Conservation (phyloP, 345 rosid species). For the Carallia brachiata region DNA sequence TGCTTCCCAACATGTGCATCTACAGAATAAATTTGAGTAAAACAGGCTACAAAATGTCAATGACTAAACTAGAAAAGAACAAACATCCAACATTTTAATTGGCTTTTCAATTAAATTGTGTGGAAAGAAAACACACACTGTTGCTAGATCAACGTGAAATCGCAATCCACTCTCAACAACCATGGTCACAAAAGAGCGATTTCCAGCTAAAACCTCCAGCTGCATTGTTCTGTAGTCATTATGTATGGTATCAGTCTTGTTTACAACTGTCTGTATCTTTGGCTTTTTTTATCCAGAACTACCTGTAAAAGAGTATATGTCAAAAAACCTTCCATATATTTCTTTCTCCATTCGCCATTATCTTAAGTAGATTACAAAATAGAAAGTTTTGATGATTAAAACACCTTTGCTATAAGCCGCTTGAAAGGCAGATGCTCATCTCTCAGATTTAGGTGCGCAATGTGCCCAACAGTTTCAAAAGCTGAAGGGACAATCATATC, state of each 20-base stretch:
- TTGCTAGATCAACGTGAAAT: conserved; percentile 81
- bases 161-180: conserved; percentile 87
- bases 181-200: conserved; percentile 75
- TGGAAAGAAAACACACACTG: conserved; percentile 52
- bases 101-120: conserved; percentile 4
- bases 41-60: not conserved
- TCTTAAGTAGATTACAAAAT: conserved; percentile 8
- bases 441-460: conserved; percentile 78
- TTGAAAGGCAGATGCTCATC: conserved; percentile 74
- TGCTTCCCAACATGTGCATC: not conserved
- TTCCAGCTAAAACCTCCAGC: conserved; percentile 94
- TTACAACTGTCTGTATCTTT: conserved; percentile 87
- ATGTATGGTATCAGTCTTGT: conserved; percentile 57
- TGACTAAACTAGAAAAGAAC: not conserved
- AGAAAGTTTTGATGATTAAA: conserved; percentile 1
- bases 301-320: conserved; percentile 46
- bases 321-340: conserved; percentile 6
- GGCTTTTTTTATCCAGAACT: conserved; percentile 86
- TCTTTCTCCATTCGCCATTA: conserved; percentile 1
- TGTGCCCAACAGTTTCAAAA: conserved; percentile 85
- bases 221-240: conserved; percentile 46
- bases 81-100: conserved; percentile 3
- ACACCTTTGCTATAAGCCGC: conserved; percentile 74
- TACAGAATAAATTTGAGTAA: not conserved
- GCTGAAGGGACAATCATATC: conserved; percentile 79